Conservation (phyloP, 1,139 yeast genomes). For the Kurtzmaniella natalensis region DNA sequence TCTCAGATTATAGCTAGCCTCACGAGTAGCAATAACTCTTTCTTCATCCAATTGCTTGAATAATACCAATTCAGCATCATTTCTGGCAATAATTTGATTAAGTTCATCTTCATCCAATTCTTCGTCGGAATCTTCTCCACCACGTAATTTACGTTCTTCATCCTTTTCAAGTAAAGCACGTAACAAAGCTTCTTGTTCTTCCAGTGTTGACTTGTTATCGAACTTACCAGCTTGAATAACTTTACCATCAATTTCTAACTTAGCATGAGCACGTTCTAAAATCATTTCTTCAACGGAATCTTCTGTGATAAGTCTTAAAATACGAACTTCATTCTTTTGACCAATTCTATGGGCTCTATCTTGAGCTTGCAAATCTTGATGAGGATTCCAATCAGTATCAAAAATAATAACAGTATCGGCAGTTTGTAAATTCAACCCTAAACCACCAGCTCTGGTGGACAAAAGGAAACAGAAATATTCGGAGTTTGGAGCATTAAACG, state of each 20-base stretch:
- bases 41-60: conserved; percentile 59
- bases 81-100: conserved; percentile 69
- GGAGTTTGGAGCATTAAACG: conserved; percentile 68
- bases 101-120: conserved; percentile 68
- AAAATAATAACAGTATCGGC: conserved; percentile 87
- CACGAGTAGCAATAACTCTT: conserved; percentile 38
- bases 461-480: conserved; percentile 74
- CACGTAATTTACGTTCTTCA: conserved; percentile 49
- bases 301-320: conserved; percentile 72
- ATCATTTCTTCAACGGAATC: conserved; percentile 84
- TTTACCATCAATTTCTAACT: conserved; percentile 81
- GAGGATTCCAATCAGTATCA: conserved; percentile 92
- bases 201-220: conserved; percentile 76
- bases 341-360: conserved; percentile 92
- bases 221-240: conserved; percentile 88
- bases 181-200: conserved; percentile 76
- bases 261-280: conserved; percentile 76
- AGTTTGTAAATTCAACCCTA: conserved; percentile 79
- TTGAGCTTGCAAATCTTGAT: conserved; percentile 88
- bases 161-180: conserved; percentile 69
- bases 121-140: conserved; percentile 44
- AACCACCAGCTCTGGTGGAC: conserved; percentile 88
- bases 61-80: conserved; percentile 50
- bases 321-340: conserved; percentile 81
- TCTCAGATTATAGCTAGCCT: conserved; percentile 44